Evolutionary conservation across 768 basidiomycete species (phyloP), one percentile per base, ranked within the genome.

Genomic region (Termitomyces sp.): DNA sequence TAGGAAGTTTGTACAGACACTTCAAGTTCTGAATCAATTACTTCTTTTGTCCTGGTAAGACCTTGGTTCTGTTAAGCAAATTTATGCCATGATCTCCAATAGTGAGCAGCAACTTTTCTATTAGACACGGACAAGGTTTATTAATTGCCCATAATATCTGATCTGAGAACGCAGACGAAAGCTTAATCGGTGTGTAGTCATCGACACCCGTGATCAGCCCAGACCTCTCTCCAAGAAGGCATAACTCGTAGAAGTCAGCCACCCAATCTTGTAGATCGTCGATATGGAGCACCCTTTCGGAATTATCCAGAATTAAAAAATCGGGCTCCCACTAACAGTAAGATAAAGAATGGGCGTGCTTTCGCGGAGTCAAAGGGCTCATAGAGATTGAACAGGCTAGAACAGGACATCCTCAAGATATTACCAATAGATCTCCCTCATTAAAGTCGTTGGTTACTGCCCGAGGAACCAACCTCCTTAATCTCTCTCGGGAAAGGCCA

Each of bases 401-500:
- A 51, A 29, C 16, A 13, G 4, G 24, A 13, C 16, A 26, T 12
- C 50, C 36, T 16, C 1, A 37, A 36, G 20, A 51, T 26, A 34
- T 13, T 36, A 51, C 8, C 24, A 18, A 26, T n/a, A 24, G 5
- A 33, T 45, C 7, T 2, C 56, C 24, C 49, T 51, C 33, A 18
- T 51, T 51, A 26, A 26, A 37, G 5, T 42, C 57, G 22, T 36
- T 53, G 9, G 53, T 58, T 13, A 15, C 45, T 15, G 49, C 51
- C 22, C 13, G n/a, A n/a, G n/a, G n/a, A n/a, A n/a, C n/a, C n/a
- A n/a, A n/a, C n/a, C n/a, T n/a, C n/a, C n/a, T n/a, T n/a, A n/a
- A n/a, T n/a, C n/a, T n/a, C n/a, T n/a, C 3, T 46, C 60, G n/a
- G 60, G 57, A 33, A 48, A 45, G 22, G 46, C 49, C 4, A 31